These are phyloP conservation scores for Kwoniella sp. DNA, from an alignment of 768 basidiomycete species.

Conservation along the genomic window DNA sequence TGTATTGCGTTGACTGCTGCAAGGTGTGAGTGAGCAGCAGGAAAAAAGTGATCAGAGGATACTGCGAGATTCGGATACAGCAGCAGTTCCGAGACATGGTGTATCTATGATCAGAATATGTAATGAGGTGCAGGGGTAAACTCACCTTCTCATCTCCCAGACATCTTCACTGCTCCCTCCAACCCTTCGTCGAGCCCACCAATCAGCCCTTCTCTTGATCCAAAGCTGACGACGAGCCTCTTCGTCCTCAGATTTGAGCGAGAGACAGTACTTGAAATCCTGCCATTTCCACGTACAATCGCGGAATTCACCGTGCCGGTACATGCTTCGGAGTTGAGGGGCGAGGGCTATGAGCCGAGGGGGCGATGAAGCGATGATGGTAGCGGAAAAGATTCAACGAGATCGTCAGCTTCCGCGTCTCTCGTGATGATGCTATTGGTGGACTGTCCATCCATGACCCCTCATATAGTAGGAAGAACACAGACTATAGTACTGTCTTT, in stretches of 20 bases:
- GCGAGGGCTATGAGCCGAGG: conserved; percentile 63
- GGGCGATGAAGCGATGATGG: background rate
- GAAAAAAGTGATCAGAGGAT: too few species aligned
- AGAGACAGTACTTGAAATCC: conserved; percentile 94
- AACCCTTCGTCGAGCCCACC: conserved; percentile 83
- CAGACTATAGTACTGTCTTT: too few species aligned
- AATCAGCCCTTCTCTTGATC: conserved; percentile 83
- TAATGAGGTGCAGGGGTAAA: too few species aligned
- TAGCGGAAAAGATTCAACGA: background rate
- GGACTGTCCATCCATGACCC: too few species aligned
- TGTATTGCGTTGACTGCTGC: too few species aligned
- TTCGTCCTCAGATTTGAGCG: conserved; percentile 72
- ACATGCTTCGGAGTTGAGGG: conserved; percentile 78
- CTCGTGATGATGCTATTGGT: too few species aligned
- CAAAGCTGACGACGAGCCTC: conserved; percentile 79
- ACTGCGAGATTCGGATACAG: too few species aligned
- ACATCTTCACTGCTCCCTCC: conserved; percentile 88
- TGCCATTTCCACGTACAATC: conserved; percentile 77
- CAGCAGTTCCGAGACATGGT: too few species aligned
- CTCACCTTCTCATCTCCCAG: conserved; percentile 84
- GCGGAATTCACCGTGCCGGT: conserved; percentile 75
- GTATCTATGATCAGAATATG: too few species aligned
- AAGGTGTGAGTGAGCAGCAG: too few species aligned
- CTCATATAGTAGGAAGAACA: too few species aligned
- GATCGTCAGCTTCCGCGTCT: too few species aligned